Base-by-base conservation (phyloP, 192 early-diverging fungal species). In the Entomortierella chlamydospora region DNA sequence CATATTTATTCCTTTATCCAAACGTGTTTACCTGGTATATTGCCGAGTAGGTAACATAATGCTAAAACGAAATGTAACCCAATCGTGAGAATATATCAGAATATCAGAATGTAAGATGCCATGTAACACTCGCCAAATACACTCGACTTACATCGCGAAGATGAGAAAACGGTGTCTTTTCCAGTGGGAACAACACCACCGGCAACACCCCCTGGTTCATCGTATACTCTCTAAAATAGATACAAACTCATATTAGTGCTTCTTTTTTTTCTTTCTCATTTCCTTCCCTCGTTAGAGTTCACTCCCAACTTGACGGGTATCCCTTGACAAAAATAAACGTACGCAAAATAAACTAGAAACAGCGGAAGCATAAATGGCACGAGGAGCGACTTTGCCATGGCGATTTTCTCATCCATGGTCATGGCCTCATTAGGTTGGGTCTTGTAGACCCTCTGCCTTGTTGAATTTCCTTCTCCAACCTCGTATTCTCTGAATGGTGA, bases 21-120 rank as follows among this genome's bases (percentile, higher is more conserved):
- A n/a, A n/a, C n/a, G n/a, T n/a, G n/a, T n/a, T 42, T 59, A 78
- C 70, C 73, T 84, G 83, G 63, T 84, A 84, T 43, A 84, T 49
- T 2, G 83, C 83, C 15, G 78, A 68, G 22, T 84, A 84, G 6
- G 73, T 82, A 8, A 79, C 81, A 57, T 84, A 84, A 29, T 84
- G 83, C 80, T 84, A 66, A 18, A 11, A 47, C 5, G 15, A 47
- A 20, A 47, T 4, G 15, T 4, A 47, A 17, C 7, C 20, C n/a
- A n/a, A n/a, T n/a, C n/a, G n/a, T n/a, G n/a, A n/a, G n/a, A n/a
- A n/a, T n/a, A n/a, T n/a, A n/a, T n/a, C n/a, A n/a, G n/a, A n/a
- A n/a, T n/a, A n/a, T n/a, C n/a, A n/a, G n/a, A n/a, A n/a, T n/a
- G n/a, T n/a, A n/a, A n/a, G n/a, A n/a, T n/a, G n/a, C n/a, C n/a